phyloP scores from a whole-genome alignment of 352 stramenopile species.

The Globisporangium nodosum region DNA sequence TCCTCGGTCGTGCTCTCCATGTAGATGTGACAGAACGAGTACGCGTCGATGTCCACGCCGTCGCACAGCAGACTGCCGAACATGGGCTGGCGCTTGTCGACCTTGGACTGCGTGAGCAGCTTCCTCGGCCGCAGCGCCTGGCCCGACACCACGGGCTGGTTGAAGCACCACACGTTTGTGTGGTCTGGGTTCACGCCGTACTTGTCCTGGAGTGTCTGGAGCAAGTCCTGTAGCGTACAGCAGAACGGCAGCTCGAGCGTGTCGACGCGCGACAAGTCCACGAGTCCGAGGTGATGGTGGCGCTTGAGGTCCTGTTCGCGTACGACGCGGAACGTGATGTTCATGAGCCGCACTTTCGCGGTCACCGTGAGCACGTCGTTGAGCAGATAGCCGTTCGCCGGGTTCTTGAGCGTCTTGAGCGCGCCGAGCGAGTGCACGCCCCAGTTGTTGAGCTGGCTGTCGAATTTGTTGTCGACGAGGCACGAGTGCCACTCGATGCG shows the following conservation, averaged over 20 bases:
- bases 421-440: conserved; percentile 70
- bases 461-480: conserved; percentile 80
- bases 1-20: conserved; percentile 39
- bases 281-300: conserved; percentile 53
- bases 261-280: conserved; percentile 35
- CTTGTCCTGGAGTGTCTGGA: conserved; percentile 25
- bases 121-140: conserved; percentile 70
- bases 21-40: conserved; percentile 78
- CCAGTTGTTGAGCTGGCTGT: conserved; percentile 73
- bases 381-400: conserved; percentile 42
- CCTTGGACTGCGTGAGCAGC: conserved; percentile 40
- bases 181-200: conserved; percentile 25
- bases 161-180: conserved; percentile 68
- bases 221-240: conserved; percentile 49
- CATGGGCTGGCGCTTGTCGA: conserved; percentile 37
- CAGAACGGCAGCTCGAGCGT: conserved; percentile 67
- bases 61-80: conserved; percentile 71
- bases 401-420: conserved; percentile 46
- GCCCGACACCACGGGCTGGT: conserved; percentile 65
- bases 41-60: conserved; percentile 78
- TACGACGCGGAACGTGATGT: conserved; percentile 73
- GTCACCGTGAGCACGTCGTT: conserved; percentile 54
- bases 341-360: conserved; percentile 69
- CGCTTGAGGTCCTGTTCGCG: conserved; percentile 41
- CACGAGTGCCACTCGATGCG: conserved; percentile 78